Base-by-base conservation (phyloP, 345 rosid genomes). In the Mercurialis annua region DNA sequence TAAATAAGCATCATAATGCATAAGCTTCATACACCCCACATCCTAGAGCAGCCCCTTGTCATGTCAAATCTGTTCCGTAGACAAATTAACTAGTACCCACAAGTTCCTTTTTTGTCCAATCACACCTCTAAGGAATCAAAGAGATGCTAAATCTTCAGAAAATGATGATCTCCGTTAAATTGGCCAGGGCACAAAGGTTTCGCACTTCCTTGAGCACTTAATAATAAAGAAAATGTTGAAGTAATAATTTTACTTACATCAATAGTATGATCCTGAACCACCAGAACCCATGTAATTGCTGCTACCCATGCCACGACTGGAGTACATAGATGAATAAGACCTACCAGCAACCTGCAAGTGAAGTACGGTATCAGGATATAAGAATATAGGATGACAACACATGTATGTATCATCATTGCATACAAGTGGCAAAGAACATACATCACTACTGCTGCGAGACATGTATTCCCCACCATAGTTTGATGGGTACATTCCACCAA, bases 191-290 rank as follows among this genome's bases (percentile, higher is more conserved):
- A 65, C 29, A 48, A 69, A 49, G 31, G 68, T 29, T 11, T 38
- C 53, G 33, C 50, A 66, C 51, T 50, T 55, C 78, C 58, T 50
- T 9, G 55, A 62, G 23, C 18, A 51, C 65, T 64, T 59, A 18
- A 48, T 12, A 43, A 66, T n/a, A 63, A 65, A 58, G 29, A 77
- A 72, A 60, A 54, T 31, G 40, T 36, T 49, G 66, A 48, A 56
- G 27, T 12, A 69, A 64, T n/a, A 46, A 33, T 50, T 64, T 46
- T 66, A 78, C 88, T 77, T 79, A 85, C 86, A 78, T 86, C 77
- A 94, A 66, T 94, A 94, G 77, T 91, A 94, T 65, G 97, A 86
- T 29, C 99, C 93, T 53, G 92, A 88, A 76, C 96, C 89, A 80
- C 98, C 77, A 29, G 78, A 69, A 50, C 90, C 90, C 85, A 87